Percentiles rank a stretch among this genome's conserved stretches.
These are phyloP conservation scores for Cucumis sativus DNA, from an alignment of 306 rosid species.

Conservation along the genomic window DNA sequence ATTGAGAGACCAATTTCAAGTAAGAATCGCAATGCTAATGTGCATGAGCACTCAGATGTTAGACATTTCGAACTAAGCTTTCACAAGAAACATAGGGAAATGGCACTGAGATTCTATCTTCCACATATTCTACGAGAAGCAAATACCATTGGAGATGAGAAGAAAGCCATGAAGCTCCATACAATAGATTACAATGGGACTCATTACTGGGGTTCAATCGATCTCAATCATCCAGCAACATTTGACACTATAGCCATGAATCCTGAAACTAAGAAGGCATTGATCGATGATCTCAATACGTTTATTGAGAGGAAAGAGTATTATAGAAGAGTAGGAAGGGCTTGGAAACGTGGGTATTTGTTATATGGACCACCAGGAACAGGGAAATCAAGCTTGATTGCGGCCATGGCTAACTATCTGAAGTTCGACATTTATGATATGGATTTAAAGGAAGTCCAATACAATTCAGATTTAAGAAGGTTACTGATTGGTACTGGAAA, in stretches of 20 bases:
- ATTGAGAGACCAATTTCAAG: constrained; percentile 6
- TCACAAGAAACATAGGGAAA: constrained; percentile 29
- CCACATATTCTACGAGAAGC: constrained; percentile 20
- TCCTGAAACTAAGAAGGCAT: constrained; percentile 19
- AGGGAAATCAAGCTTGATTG: constrained; percentile 45
- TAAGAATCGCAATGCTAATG: constrained; percentile 3
- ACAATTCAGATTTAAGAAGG: constrained; percentile 46
- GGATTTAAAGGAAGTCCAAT: constrained; percentile 48
- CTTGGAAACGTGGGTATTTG: constrained; percentile 49
- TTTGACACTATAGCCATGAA: constrained; percentile 39
- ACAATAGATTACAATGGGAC: constrained; percentile 33
- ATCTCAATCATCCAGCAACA: constrained; percentile 39
- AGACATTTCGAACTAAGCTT: constrained; percentile 34
- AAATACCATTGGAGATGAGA: constrained; percentile 19
- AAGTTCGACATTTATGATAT: constrained; percentile 38
- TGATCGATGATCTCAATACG: constrained; percentile 30
- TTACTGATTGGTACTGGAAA: constrained; percentile 35
- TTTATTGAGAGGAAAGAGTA: constrained; percentile 35
- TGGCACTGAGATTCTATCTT: constrained; percentile 32
- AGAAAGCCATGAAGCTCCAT: constrained; percentile 39
- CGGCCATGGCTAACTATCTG: constrained; percentile 31
- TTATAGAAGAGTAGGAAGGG: constrained; percentile 45
- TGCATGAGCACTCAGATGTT: constrained; percentile 5
- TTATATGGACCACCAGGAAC: constrained; percentile 51
- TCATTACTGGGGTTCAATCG: constrained; percentile 37